phyloP scores from a whole-genome alignment of 2,329 filamentous ascomycete genomes.

The Davidsoniella eucalypti region DNA sequence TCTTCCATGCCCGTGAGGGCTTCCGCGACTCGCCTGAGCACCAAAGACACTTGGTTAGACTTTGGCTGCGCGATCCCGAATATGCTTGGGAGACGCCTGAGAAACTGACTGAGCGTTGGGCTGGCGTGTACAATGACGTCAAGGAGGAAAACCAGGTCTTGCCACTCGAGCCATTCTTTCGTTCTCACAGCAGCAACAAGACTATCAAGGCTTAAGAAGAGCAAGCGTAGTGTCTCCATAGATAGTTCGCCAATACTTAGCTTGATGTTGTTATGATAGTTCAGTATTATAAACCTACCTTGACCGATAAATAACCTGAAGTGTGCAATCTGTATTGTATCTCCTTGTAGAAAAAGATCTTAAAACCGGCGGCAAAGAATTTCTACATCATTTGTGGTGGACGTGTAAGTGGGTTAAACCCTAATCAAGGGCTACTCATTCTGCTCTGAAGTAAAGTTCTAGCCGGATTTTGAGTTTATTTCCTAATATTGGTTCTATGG shows the following conservation, averaged over 20 bases:
- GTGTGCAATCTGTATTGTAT: no score
- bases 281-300: background rate
- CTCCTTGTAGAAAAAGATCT: no score
- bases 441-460: no score
- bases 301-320: background rate
- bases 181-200: conserved; percentile 10
- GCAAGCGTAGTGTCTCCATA: conserved; percentile 7
- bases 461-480: no score
- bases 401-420: no score
- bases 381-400: no score
- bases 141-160: conserved; percentile 35
- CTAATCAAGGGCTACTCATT: no score
- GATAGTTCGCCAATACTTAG: background rate
- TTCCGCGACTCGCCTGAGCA: conserved; percentile 29
- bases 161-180: conserved; percentile 31
- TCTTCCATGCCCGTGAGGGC: conserved; percentile 35
- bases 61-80: conserved; percentile 34
- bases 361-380: no score
- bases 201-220: background rate
- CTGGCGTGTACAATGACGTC: conserved; percentile 35
- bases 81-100: conserved; percentile 31
- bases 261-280: background rate
- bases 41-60: conserved; percentile 31
- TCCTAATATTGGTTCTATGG: no score
- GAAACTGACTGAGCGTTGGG: conserved; percentile 31